Percentiles rank a stretch among this genome's conserved stretches.
phyloP scores from a whole-genome alignment of 2,329 filamentous ascomycete genomes.

The Pseudogymnoascus sp. region DNA sequence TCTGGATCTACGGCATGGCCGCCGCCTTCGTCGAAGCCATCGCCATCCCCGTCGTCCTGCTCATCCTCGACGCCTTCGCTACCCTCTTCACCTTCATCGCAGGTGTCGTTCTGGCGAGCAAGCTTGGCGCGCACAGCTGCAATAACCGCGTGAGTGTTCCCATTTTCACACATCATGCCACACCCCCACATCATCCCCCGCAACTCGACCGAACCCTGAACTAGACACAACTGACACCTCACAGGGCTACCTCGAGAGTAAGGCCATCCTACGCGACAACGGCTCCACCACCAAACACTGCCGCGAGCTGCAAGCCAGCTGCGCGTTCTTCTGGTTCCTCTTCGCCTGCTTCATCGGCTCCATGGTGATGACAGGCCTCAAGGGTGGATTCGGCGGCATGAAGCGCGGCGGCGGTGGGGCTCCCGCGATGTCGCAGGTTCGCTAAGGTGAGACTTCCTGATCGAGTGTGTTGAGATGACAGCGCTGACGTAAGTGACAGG shows the following conservation, averaged over 20 bases:
- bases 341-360: constrained; percentile 55
- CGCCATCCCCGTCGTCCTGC: constrained; percentile 44
- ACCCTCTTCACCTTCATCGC: constrained; percentile 61
- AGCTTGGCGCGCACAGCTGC: constrained; percentile 64
- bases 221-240: background rate
- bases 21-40: constrained; percentile 47
- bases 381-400: constrained; percentile 34
- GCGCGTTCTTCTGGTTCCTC: constrained; percentile 74
- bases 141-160: constrained; percentile 44
- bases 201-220: background rate
- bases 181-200: background rate
- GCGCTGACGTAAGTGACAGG: background rate
- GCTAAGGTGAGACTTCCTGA: background rate
- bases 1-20: constrained; percentile 54
- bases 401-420: constrained; percentile 38
- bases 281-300: constrained; percentile 61
- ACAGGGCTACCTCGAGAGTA: constrained; percentile 36
- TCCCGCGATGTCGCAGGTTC: constrained; percentile 48
- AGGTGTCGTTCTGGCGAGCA: constrained; percentile 63
- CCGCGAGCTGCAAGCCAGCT: constrained; percentile 66
- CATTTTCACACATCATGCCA: background rate
- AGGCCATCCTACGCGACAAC: constrained; percentile 51
- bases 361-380: constrained; percentile 42
- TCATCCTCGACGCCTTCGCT: constrained; percentile 51
- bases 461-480: background rate